Percentiles rank a stretch among this genome's conserved stretches.
Conservation (phyloP, 148 eudicot species). For the Camellia granthamiana region DNA sequence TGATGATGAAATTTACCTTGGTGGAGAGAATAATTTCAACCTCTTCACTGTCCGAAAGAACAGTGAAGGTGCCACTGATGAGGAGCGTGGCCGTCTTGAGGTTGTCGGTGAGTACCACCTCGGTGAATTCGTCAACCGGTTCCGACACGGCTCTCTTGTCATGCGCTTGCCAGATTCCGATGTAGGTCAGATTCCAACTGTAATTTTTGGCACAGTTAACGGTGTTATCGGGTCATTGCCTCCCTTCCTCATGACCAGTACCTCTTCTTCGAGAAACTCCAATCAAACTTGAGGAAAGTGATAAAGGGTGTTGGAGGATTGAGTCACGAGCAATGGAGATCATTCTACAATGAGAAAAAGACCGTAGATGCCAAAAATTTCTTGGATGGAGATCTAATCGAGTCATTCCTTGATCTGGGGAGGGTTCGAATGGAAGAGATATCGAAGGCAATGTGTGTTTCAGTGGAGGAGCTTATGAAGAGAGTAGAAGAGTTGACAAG, state of each 20-base stretch:
- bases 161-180: constrained; percentile 93
- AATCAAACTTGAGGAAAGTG: constrained; percentile 74
- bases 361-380: constrained; percentile 80
- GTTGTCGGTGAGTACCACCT: constrained; percentile 98
- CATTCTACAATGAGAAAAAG: constrained; percentile 87
- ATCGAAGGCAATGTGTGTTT: constrained; percentile 57
- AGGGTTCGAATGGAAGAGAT: constrained; percentile 83
- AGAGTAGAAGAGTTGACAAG: constrained; percentile 90
- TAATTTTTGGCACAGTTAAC: constrained; percentile 78
- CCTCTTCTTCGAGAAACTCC: constrained; percentile 78
- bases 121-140: constrained; percentile 89
- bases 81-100: constrained; percentile 97
- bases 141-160: constrained; percentile 92
- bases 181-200: constrained; percentile 71
- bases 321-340: constrained; percentile 96
- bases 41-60: constrained; percentile 90
- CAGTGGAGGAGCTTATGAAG: constrained; percentile 95
- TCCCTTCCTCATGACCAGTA: constrained; percentile 88
- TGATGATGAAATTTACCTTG: constrained; percentile 82
- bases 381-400: constrained; percentile 90
- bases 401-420: constrained; percentile 85
- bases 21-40: constrained; percentile 85
- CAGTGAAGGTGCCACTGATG: constrained; percentile 92
- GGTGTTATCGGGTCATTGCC: constrained; percentile 93
- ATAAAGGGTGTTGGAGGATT: constrained; percentile 96